Conservation (phyloP, 805 yeast species). For the Suhomyces sp. region DNA sequence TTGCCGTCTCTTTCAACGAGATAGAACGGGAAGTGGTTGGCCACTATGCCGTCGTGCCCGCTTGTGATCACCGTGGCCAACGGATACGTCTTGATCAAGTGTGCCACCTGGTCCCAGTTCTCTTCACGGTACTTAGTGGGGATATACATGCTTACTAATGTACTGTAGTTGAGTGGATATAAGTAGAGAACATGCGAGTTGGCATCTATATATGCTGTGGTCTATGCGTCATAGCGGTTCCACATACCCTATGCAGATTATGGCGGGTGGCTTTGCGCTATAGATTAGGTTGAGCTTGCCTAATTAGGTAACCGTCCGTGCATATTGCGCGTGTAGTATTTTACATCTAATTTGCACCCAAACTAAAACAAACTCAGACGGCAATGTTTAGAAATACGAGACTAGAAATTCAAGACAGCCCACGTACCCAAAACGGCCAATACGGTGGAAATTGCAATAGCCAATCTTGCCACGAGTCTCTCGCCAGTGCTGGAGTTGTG, state of each 20-base stretch:
- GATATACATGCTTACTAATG: constrained; percentile 30
- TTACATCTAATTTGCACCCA: neutral
- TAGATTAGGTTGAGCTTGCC: neutral
- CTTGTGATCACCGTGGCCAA: constrained; percentile 48
- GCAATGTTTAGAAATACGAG: no score
- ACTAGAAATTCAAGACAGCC: constrained; percentile 8
- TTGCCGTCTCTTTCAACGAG: constrained; percentile 37
- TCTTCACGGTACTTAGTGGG: constrained; percentile 30
- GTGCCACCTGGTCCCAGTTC: constrained; percentile 36
- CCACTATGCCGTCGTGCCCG: constrained; percentile 41
- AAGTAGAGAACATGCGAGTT: neutral
- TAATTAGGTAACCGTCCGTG: neutral
- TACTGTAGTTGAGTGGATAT: neutral
- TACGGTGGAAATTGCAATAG: constrained; percentile 8
- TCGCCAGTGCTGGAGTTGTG: constrained; percentile 13
- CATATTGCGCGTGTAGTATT: neutral
- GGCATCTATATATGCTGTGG: neutral
- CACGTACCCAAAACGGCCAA: constrained; percentile 21
- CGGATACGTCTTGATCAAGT: constrained; percentile 47
- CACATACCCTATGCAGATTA: neutral
- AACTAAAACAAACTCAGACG: neutral
- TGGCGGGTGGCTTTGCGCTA: neutral
- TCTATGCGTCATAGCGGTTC: neutral
- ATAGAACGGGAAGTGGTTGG: constrained; percentile 58
- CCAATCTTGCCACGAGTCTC: constrained; percentile 7